Evolutionary conservation across 2,329 filamentous ascomycete species (phyloP), one percentile per base, ranked within the genome.

Genomic region (Stagonosporopsis cucurbitacearum): DNA sequence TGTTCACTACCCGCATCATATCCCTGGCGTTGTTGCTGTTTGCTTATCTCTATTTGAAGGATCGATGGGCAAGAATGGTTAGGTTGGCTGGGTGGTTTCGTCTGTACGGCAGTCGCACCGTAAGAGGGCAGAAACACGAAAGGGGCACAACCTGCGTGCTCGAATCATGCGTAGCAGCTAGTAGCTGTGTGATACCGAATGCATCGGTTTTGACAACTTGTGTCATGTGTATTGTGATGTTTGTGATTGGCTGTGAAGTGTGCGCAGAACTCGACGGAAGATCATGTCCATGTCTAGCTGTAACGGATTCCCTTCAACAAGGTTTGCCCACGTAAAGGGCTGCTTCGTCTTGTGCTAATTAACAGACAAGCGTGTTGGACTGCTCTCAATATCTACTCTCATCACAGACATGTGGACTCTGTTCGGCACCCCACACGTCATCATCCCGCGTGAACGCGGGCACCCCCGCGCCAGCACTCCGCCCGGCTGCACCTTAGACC

Each of bases 11-110:
- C 70, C 72, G 72, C 73, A 76, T 76, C 73, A 76, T 76, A 75
- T 74, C 71, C 72, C 72, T 62, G 73, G 73, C 71, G 73, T 75
- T 73, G 63, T 75, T 73, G 63, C 55, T 70, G 63, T 70, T 69
- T 69, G 64, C 60, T 47, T 59, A 56, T 56, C 47, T 65, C 57
- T 65, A 55, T 57, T 61, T 63, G 46, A 54, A 62, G 49, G 64
- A 62, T 63, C 57, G 59, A 54, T 62, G 58, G 57, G 57, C 46
- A 58, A 62, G 64, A 65, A 55, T 57, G 60, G 65, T 59, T 51
- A 55, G 63, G 59, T 60, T 59, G 59, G 59, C 58, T 54, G 64
- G 62, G 53, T 47, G 47, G 53, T 51, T 55, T 48, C 23, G 41
- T 50, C 30, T 56, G 47, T 30, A 39, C 35, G 60, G 58, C 53